Base-by-base conservation (phyloP, 352 stramenopile species). In the Globisporangium parvum region DNA sequence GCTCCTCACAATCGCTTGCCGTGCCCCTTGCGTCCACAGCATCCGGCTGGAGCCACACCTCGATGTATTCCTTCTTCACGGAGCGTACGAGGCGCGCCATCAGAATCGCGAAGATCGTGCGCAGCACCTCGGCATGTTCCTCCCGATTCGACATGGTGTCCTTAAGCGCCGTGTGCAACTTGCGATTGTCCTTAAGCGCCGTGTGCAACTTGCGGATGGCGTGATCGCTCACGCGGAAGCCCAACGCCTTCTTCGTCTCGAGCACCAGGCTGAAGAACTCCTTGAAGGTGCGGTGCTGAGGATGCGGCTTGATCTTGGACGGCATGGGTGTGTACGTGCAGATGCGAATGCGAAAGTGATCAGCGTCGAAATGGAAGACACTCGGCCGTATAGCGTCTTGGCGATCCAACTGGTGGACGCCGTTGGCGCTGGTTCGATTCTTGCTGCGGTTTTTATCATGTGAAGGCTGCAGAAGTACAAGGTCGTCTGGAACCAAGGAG, bases 121-220 rank as follows among this genome's bases (percentile, higher is more conserved):
- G 24, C 9, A 56, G 14, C 24, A 18, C 23, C 49, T 66, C 60
- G 8, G 6, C 31, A 20, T 42, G 37, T 12, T 42, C 17, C 11
- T 18, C 12, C 11, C 37, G 37, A 10, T 12, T 37, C 31, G 6
- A 12, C 9, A 14, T 42, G 0, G 37, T 42, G 14, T 42, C 37
- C 14, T 42, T 42, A 0, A 42, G 37, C 37, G 37, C 12, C 14
- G 5, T 42, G 10, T n/a, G 37, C 12, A 20, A 6, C 14, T n/a
- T 17, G 12, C 37, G 37, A n/a, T n/a, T 42, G 14, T 42, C 37
- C 14, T 42, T 42, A 0, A 42, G 37, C 37, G 37, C 12, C 14
- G 5, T 42, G 10, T n/a, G 37, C 12, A 20, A 6, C 14, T n/a
- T 17, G 12, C 37, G 37, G 14, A 37, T 12, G 4, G 31, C 31